Percentiles rank a stretch among this genome's conserved stretches.
phyloP scores from a whole-genome alignment of 2,329 filamentous ascomycete species.

The Celoporthe dispersa region DNA sequence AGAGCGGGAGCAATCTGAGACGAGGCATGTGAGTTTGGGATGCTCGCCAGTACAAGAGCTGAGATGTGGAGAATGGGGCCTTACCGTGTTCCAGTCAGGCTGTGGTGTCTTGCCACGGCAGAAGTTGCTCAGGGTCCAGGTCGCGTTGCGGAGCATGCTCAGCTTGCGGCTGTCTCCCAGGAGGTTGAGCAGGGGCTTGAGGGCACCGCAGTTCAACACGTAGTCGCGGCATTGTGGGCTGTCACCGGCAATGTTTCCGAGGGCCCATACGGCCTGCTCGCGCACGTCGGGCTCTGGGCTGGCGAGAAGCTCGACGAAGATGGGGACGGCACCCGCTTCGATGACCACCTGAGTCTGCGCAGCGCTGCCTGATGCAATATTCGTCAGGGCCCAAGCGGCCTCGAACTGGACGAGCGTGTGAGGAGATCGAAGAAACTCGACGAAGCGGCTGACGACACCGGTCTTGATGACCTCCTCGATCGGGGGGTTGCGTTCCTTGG shows the following conservation, averaged over 20 bases:
- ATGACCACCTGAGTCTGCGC: constrained; percentile 99
- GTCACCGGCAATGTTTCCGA: constrained; percentile 98
- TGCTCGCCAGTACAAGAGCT: not conserved
- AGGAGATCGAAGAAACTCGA: constrained; percentile 96
- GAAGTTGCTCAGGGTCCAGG: constrained; percentile 99
- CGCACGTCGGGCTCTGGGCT: constrained; percentile 97
- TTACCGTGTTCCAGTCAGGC: constrained; percentile 94
- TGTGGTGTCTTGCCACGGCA: constrained; percentile 99
- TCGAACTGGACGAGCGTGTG: constrained; percentile 99
- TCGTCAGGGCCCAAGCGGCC: constrained; percentile 98
- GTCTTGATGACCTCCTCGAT: constrained; percentile 99
- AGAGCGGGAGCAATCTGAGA: constrained; percentile 88
- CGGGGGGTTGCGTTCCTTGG: constrained; percentile 97
- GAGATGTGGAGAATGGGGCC: constrained; percentile 41
- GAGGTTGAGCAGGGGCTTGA: constrained; percentile 86
- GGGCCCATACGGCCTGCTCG: constrained; percentile 97
- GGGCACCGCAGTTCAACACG: constrained; percentile 86
- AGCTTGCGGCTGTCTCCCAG: constrained; percentile 97
- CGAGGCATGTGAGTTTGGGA: constrained; percentile 27
- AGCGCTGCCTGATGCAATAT: constrained; percentile 97
- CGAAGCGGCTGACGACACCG: constrained; percentile 94
- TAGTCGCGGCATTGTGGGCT: constrained; percentile 98
- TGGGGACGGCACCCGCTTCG: constrained; percentile 95
- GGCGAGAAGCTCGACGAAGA: constrained; percentile 93
- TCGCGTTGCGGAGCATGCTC: constrained; percentile 98